Conservation (phyloP, 345 rosid species). For the Mallotus nudiflorus region DNA sequence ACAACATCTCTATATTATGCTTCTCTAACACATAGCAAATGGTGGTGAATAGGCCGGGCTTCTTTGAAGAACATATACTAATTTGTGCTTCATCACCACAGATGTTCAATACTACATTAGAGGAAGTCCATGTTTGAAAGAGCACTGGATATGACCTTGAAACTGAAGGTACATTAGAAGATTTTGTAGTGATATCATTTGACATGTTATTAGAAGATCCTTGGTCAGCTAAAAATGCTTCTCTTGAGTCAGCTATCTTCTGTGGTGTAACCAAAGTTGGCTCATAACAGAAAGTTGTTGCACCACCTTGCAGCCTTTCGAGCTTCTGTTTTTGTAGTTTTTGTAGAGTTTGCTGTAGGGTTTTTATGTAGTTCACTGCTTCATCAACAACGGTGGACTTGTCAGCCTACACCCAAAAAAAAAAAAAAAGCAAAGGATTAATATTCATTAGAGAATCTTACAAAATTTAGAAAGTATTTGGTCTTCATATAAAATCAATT, state of each 20-base stretch:
- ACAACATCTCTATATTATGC: slow-evolving; percentile 51
- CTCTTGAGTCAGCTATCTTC: slow-evolving; percentile 32
- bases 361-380: slow-evolving; percentile 48
- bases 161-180: slow-evolving; percentile 16
- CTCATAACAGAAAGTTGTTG: background rate
- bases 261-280: slow-evolving; percentile 2
- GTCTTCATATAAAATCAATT: too few species aligned
- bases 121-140: slow-evolving; percentile 61
- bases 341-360: slow-evolving; percentile 43
- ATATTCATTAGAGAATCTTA: too few species aligned
- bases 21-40: slow-evolving; percentile 61
- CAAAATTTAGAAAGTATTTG: too few species aligned
- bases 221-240: slow-evolving; percentile 52
- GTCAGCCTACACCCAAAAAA: slow-evolving; percentile 40
- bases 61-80: slow-evolving; percentile 49
- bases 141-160: slow-evolving; percentile 27
- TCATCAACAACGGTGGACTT: slow-evolving; percentile 58
- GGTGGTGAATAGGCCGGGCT: slow-evolving; percentile 45
- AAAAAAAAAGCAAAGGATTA: background rate
- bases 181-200: background rate
- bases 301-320: slow-evolving; percentile 23
- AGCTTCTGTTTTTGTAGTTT: slow-evolving; percentile 40
- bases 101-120: slow-evolving; percentile 58
- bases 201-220: slow-evolving; percentile 12
- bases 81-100: slow-evolving; percentile 62